phyloP scores from a whole-genome alignment of 179 eudicot species.

The Corrigiola litoralis region DNA sequence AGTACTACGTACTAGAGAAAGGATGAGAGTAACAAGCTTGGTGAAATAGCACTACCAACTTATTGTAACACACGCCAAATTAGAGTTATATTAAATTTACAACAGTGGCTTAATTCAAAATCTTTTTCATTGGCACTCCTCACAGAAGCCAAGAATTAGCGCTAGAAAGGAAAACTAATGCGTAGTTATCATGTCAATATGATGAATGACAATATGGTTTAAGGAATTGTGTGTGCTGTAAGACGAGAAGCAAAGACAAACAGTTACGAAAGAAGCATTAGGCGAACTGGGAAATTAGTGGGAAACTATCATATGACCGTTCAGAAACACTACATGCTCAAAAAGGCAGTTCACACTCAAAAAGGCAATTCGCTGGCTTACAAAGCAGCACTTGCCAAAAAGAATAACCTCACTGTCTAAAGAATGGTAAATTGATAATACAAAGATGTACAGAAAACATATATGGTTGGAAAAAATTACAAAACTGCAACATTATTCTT shows the following conservation, averaged over 20 bases:
- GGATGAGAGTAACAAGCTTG: too few relatives aligned
- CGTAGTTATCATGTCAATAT: too few relatives aligned
- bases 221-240: too few relatives aligned
- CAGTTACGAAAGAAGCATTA: background rate
- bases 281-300: conserved; percentile 4
- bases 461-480: conserved; percentile 17
- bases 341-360: background rate
- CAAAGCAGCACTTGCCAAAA: conserved; percentile 19
- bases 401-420: conserved; percentile 24
- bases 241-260: background rate
- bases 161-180: too few relatives aligned
- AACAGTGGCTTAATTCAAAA: too few relatives aligned
- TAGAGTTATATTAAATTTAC: too few relatives aligned
- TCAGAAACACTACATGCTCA: conserved; percentile 9
- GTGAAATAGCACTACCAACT: too few relatives aligned
- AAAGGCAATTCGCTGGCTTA: conserved; percentile 15
- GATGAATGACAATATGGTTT: too few relatives aligned
- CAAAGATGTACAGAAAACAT: conserved; percentile 31
- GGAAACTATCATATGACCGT: conserved; percentile 9
- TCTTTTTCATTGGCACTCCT: too few relatives aligned
- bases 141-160: too few relatives aligned
- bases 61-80: too few relatives aligned
- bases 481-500: conserved; percentile 24
- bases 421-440: conserved; percentile 19
- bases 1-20: too few relatives aligned